Conservation (phyloP, 192 early-diverging fungal genomes). For the Dissophora ornata region DNA sequence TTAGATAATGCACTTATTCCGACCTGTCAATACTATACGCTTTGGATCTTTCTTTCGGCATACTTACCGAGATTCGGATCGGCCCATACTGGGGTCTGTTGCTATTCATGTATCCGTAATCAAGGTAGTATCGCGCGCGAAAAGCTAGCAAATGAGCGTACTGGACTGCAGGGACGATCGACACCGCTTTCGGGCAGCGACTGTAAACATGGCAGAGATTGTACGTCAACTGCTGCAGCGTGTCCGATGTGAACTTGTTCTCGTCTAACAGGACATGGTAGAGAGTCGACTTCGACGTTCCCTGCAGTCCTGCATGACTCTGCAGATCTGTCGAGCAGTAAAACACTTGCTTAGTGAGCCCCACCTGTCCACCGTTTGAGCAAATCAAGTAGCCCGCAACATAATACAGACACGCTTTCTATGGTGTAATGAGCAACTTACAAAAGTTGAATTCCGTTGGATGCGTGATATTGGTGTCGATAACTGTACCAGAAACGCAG, state of each 20-base stretch:
- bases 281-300: constrained; percentile 90
- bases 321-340: constrained; percentile 67
- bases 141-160: constrained; percentile 89
- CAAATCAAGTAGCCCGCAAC: no score
- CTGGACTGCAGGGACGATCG: constrained; percentile 89
- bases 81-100: neutral
- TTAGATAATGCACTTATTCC: no score
- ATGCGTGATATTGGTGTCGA: constrained; percentile 76
- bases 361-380: no score
- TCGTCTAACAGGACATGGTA: constrained; percentile 94
- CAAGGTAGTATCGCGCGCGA: constrained; percentile 77
- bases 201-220: constrained; percentile 92
- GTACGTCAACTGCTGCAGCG: constrained; percentile 90
- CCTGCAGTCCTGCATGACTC: constrained; percentile 93
- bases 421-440: neutral
- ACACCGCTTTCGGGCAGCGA: constrained; percentile 86
- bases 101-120: constrained; percentile 4
- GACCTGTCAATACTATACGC: no score
- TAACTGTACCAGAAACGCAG: constrained; percentile 80
- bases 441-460: constrained; percentile 87
- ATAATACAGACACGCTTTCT: neutral
- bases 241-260: constrained; percentile 82
- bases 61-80: neutral
- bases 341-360: no score
- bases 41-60: no score